These are phyloP conservation scores for Pyrenophora seminiperda DNA, from an alignment of 2,329 filamentous ascomycete species.

Conservation along the genomic window DNA sequence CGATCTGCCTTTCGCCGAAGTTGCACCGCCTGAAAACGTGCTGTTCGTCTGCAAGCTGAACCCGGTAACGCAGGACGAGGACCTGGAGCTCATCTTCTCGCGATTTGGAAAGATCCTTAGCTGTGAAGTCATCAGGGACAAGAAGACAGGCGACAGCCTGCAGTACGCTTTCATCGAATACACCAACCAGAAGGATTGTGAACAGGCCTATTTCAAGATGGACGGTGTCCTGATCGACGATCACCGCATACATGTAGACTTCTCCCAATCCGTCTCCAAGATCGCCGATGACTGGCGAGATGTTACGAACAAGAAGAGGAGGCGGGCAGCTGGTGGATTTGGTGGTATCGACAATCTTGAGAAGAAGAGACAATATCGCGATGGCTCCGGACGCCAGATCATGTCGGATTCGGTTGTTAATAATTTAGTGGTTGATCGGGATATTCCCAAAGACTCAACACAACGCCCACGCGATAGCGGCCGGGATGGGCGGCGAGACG, in stretches of 20 bases:
- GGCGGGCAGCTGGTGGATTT: slow-evolving; percentile 71
- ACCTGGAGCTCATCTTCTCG: slow-evolving; percentile 93
- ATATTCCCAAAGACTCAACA: slow-evolving; percentile 16
- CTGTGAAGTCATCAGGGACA: slow-evolving; percentile 94
- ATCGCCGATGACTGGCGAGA: slow-evolving; percentile 88
- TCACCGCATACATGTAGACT: slow-evolving; percentile 96
- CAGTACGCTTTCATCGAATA: slow-evolving; percentile 99
- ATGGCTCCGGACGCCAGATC: slow-evolving; percentile 34
- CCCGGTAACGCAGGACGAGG: slow-evolving; percentile 91
- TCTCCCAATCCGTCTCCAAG: slow-evolving; percentile 90
- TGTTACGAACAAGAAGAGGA: slow-evolving; percentile 80
- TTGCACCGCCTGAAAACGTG: slow-evolving; percentile 95
- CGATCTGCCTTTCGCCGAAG: slow-evolving; percentile 94
- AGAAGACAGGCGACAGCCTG: slow-evolving; percentile 89
- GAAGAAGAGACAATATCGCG: slow-evolving; percentile 81
- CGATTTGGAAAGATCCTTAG: slow-evolving; percentile 94
- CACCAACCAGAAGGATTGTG: slow-evolving; percentile 88
- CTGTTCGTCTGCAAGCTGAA: slow-evolving; percentile 99
- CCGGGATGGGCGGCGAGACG: slow-evolving; percentile 47
- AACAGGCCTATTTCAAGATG: slow-evolving; percentile 98
- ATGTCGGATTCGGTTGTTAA: slow-evolving; percentile 42
- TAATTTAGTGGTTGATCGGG: slow-evolving; percentile 38
- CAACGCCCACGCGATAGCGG: slow-evolving; percentile 16
- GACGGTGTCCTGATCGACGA: slow-evolving; percentile 96
- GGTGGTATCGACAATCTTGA: slow-evolving; percentile 88